Percentiles rank a stretch among this genome's conserved stretches.
phyloP scores from a whole-genome alignment of 2,329 filamentous ascomycete genomes.

The Rhynchosporium graminicola region DNA sequence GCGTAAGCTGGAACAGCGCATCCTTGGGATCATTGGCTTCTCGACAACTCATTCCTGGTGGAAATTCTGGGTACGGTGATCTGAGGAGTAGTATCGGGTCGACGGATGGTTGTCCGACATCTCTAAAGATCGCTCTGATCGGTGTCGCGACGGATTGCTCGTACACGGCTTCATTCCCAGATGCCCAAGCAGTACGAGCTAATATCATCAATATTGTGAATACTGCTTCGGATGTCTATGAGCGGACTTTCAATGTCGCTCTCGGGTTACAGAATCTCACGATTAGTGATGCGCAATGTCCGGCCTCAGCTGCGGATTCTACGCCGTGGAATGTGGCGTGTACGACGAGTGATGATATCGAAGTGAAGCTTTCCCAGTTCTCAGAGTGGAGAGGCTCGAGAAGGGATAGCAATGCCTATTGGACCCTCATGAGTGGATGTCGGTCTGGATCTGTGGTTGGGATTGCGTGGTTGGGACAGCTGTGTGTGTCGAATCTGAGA shows the following conservation, averaged over 20 bases:
- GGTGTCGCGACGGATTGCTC: slow-evolving; percentile 90
- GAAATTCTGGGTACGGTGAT: slow-evolving; percentile 69
- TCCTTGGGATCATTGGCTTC: slow-evolving; percentile 6
- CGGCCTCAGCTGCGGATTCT: slow-evolving; percentile 61
- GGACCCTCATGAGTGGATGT: slow-evolving; percentile 71
- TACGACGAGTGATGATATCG: slow-evolving; percentile 58
- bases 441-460: slow-evolving; percentile 80
- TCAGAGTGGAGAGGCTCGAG: slow-evolving; percentile 80
- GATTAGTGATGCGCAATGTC: slow-evolving; percentile 70
- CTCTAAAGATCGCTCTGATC: slow-evolving; percentile 82
- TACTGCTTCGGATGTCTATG: slow-evolving; percentile 80
- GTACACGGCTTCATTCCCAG: slow-evolving; percentile 72
- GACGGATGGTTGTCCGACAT: slow-evolving; percentile 76
- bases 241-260: slow-evolving; percentile 88
- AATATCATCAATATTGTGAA: slow-evolving; percentile 84
- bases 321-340: slow-evolving; percentile 86
- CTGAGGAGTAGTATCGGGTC: slow-evolving; percentile 74
- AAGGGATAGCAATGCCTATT: slow-evolving; percentile 80
- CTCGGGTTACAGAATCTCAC: slow-evolving; percentile 84
- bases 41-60: slow-evolving; percentile 60
- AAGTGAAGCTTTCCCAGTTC: slow-evolving; percentile 78
- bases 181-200: slow-evolving; percentile 58
- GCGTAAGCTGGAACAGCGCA: slow-evolving; percentile 12
- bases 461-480: slow-evolving; percentile 85
- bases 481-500: slow-evolving; percentile 64